phyloP scores from a whole-genome alignment of 2,329 filamentous ascomycete species.

The Cordyceps militaris region DNA sequence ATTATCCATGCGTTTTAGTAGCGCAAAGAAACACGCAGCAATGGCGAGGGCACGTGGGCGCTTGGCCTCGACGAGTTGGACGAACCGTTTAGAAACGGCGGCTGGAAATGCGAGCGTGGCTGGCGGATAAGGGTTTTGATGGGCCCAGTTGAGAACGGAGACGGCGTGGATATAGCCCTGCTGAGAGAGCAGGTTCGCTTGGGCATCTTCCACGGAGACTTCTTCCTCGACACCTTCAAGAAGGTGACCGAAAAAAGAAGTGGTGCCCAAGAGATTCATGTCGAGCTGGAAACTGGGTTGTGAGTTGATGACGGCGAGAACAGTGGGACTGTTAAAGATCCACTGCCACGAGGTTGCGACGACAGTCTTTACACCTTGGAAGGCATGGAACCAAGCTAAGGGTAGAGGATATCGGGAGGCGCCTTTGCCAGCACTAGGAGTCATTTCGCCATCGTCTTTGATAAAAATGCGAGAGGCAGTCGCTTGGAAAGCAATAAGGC shows the following conservation, averaged over 20 bases:
- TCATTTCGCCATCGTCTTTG: constrained; percentile 43
- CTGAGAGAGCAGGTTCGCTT: constrained; percentile 25
- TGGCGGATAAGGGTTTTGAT: constrained; percentile 51
- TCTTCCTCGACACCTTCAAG: constrained; percentile 53
- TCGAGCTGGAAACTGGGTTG: constrained; percentile 57
- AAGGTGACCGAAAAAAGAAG: constrained; percentile 55
- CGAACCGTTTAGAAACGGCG: constrained; percentile 54
- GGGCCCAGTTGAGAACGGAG: constrained; percentile 60
- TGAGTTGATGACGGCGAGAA: constrained; percentile 56
- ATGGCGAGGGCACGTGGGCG: constrained; percentile 56
- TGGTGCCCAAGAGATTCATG: constrained; percentile 41
- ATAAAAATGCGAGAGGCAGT: constrained; percentile 56
- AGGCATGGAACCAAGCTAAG: constrained; percentile 59
- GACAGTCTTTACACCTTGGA: constrained; percentile 59
- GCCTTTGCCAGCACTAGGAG: constrained; percentile 26
- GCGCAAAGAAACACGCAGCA: constrained; percentile 59
- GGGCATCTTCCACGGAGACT: constrained; percentile 31
- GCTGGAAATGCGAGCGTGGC: constrained; percentile 57
- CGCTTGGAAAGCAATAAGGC: constrained; percentile 61
- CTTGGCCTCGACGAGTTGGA: constrained; percentile 51
- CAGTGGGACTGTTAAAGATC: constrained; percentile 50
- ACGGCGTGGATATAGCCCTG: constrained; percentile 58
- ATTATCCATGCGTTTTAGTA: constrained; percentile 53
- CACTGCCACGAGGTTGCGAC: constrained; percentile 59
- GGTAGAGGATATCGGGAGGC: constrained; percentile 49